Percentiles rank a stretch among this genome's conserved stretches.
Evolutionary conservation across 2,329 filamentous ascomycete species (phyloP).

Genomic region (Fusarium incarnatum): DNA sequence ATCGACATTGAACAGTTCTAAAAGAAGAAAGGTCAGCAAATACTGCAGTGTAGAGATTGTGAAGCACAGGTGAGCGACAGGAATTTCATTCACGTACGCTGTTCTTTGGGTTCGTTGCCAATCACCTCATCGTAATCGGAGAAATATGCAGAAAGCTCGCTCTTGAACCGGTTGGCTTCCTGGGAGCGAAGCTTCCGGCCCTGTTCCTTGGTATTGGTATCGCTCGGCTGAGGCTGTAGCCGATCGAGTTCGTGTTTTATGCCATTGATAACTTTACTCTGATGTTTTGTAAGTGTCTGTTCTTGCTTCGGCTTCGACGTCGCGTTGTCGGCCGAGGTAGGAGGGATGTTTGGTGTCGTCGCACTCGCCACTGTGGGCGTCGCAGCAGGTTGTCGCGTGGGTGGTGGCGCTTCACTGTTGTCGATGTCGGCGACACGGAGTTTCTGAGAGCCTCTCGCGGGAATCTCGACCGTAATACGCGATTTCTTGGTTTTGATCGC

Average conservation of each 20-base stretch:
- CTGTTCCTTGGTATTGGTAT: constrained; percentile 65
- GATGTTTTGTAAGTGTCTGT: constrained; percentile 60
- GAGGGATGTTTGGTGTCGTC: constrained; percentile 32
- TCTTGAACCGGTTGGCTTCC: constrained; percentile 87
- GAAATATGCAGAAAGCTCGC: constrained; percentile 90
- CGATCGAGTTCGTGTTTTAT: constrained; percentile 70
- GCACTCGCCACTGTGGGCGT: constrained; percentile 38
- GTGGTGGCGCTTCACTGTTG: constrained; percentile 45
- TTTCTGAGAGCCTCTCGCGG: constrained; percentile 50
- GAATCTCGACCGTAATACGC: constrained; percentile 66
- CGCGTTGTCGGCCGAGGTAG: constrained; percentile 27
- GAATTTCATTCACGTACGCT: constrained; percentile 67
- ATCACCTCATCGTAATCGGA: constrained; percentile 95
- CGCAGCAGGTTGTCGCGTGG: constrained; percentile 44
- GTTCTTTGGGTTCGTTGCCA: constrained; percentile 82
- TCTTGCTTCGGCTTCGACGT: constrained; percentile 42
- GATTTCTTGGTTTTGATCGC: constrained; percentile 61
- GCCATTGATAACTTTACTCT: constrained; percentile 70
- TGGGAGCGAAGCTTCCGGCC: constrained; percentile 86
- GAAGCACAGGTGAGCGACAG: constrained; percentile 28
- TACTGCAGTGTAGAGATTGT: not conserved
- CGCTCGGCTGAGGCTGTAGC: constrained; percentile 62
- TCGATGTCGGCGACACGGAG: constrained; percentile 36
- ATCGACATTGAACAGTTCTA: constrained; percentile 78
- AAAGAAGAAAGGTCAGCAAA: constrained; percentile 30